A percentile compares a stretch with the other conserved stretches of the same genome.
Conservation (phyloP, 768 basidiomycete genomes). For the Hortiboletus campestris region DNA sequence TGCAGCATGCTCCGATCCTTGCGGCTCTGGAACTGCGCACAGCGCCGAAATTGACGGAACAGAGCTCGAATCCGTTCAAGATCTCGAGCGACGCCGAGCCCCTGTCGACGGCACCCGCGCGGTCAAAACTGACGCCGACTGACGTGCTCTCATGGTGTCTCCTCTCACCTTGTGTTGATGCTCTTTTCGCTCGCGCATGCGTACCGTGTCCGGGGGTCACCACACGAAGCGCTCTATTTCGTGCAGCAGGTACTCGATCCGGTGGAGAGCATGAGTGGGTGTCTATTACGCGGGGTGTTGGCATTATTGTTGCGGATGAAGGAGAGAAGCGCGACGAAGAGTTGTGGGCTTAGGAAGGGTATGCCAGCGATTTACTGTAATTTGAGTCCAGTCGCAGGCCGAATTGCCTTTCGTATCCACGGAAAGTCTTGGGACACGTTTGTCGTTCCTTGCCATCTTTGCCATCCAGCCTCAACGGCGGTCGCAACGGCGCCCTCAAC, state of each 20-base stretch:
- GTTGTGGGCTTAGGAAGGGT: too few relatives aligned
- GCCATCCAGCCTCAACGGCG: not conserved
- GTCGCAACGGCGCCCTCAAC: not conserved
- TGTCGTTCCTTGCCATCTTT: too few relatives aligned
- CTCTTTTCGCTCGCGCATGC: constrained; percentile 63
- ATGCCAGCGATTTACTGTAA: too few relatives aligned
- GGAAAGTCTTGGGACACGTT: too few relatives aligned
- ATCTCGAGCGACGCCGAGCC: constrained; percentile 37
- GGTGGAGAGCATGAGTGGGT: constrained; percentile 64
- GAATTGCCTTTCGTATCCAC: too few relatives aligned
- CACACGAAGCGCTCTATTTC: constrained; percentile 84
- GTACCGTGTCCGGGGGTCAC: constrained; percentile 74
- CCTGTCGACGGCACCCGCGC: constrained; percentile 8
- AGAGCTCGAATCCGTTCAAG: constrained; percentile 56
- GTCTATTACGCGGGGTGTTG: constrained; percentile 64
- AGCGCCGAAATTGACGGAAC: constrained; percentile 26
- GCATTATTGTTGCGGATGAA: constrained; percentile 6
- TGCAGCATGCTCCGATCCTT: constrained; percentile 64
- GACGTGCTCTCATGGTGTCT: constrained; percentile 74
- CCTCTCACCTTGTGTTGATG: constrained; percentile 64
- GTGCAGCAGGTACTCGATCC: constrained; percentile 71
- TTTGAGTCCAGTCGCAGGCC: too few relatives aligned
- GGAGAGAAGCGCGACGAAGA: too few relatives aligned
- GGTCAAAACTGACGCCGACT: constrained; percentile 31
- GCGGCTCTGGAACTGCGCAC: constrained; percentile 75